Conservation (phyloP, 495 filamentous ascomycete species). For the Penicillium mononematosum region DNA sequence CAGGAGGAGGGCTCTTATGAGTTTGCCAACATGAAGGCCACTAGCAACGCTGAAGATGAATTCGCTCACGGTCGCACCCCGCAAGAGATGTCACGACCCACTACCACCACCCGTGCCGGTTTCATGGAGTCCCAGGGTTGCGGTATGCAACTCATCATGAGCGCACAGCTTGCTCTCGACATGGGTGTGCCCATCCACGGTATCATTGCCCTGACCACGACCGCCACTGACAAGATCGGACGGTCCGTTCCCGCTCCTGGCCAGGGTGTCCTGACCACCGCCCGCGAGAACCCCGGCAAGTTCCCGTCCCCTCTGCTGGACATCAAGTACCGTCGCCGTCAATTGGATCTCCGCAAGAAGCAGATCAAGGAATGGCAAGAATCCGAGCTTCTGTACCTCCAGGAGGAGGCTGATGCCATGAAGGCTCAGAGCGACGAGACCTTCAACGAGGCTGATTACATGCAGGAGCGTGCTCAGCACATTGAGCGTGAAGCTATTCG, state of each 20-base stretch:
- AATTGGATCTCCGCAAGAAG: constrained; percentile 86
- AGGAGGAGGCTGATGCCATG: constrained; percentile 88
- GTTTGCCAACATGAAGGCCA: constrained; percentile 99
- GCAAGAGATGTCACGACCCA: constrained; percentile 95
- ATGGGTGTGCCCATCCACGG: constrained; percentile 99
- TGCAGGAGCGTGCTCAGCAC: constrained; percentile 79
- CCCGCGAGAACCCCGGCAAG: constrained; percentile 83
- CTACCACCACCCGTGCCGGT: constrained; percentile 91
- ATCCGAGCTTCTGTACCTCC: constrained; percentile 86
- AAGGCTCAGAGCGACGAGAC: constrained; percentile 65
- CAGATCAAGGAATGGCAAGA: constrained; percentile 97
- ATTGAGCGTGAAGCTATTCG: constrained; percentile 85
- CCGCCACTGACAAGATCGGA: constrained; percentile 99
- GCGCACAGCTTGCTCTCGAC: constrained; percentile 87
- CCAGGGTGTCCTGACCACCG: constrained; percentile 96
- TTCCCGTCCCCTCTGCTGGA: constrained; percentile 94
- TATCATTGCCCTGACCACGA: constrained; percentile 88
- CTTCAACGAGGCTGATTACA: constrained; percentile 79
- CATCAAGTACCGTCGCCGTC: constrained; percentile 92
- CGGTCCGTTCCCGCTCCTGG: constrained; percentile 95
- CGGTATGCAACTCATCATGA: constrained; percentile 99
- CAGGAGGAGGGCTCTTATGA: constrained; percentile 99
- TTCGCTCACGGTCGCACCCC: constrained; percentile 94
- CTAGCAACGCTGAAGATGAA: constrained; percentile 94
- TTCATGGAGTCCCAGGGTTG: constrained; percentile 99